Evolutionary conservation across 2,329 filamentous ascomycete genomes (phyloP), one percentile per base, ranked within the genome.

Genomic region (Bisporella sp.): DNA sequence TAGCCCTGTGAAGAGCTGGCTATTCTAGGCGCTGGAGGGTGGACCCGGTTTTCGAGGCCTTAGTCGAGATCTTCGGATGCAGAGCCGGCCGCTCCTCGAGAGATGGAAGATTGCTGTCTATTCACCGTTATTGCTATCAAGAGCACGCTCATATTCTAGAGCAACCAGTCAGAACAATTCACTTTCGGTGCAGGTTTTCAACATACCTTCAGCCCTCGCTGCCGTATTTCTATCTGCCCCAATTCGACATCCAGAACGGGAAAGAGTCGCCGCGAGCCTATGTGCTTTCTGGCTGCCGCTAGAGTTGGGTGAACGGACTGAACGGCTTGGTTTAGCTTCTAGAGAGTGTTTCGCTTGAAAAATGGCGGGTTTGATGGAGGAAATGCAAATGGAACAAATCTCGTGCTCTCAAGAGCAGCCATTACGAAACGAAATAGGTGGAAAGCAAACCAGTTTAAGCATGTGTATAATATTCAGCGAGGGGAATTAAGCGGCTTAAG

Each of bases 191-290:
- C 8, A 53, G 46, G 6, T 53, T 49, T 41, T 55, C 40, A 8
- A 52, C 47, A n/a, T 52, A 52, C 45, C 47, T 54, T 54, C n/a
- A 54, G 49, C 49, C n/a, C 42, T 48, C 43, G 47, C 50, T 49
- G 45, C 43, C n/a, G 45, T 51, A 51, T 53, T 55, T 50, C 48
- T 50, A 37, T 55, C n/a, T 49, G 45, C 48, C 43, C 46, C 30
- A 55, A 51, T 51, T 53, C 21, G 42, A 55, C 37, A 51, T 50
- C 44, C 40, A 50, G 45, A 50, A 50, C 41, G 41, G 41, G 48
- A 53, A n/a, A n/a, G 46, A 46, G 47, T 49, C 30, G 47, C 47
- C 41, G 47, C 39, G 28, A 35, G 45, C 42, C 45, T 53, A 30
- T 48, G 13, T 49, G 40, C 21, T 48, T 49, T 55, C 47, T 52